Percentiles rank a stretch among this genome's conserved stretches.
These are phyloP conservation scores for Trametes cinnabarina DNA, from an alignment of 768 basidiomycete species.

Conservation along the genomic window DNA sequence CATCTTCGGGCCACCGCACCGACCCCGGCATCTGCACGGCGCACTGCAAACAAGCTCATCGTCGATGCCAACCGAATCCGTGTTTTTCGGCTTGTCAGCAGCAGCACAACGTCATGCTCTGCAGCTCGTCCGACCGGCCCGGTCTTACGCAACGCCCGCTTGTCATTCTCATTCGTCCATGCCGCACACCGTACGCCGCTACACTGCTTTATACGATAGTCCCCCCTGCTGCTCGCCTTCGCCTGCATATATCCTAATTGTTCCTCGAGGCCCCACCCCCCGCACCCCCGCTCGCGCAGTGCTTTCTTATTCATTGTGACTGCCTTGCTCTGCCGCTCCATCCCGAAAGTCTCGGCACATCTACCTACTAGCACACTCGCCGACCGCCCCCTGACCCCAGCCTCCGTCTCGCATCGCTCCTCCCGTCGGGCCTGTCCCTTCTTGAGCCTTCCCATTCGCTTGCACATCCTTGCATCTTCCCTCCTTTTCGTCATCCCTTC, in stretches of 20 bases:
- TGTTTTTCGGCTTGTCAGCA: no score
- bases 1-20: not conserved
- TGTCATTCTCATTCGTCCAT: not conserved
- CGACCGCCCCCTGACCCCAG: not conserved
- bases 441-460: conserved; percentile 10
- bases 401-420: not conserved
- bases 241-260: conserved; percentile 23
- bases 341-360: no score
- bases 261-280: not conserved
- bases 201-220: conserved; percentile 11
- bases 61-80: no score
- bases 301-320: conserved; percentile 9
- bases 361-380: no score
- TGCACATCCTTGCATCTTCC: conserved; percentile 1
- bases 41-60: no score
- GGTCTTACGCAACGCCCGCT: not conserved
- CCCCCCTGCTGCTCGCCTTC: not conserved
- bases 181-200: not conserved
- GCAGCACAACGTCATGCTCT: no score
- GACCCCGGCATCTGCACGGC: not conserved
- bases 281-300: conserved; percentile 3
- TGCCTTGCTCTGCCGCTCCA: not conserved
- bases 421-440: not conserved
- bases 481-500: not conserved
- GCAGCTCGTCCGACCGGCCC: not conserved